Base-by-base conservation (phyloP, 352 stramenopile species). In the Pythium volutum region DNA sequence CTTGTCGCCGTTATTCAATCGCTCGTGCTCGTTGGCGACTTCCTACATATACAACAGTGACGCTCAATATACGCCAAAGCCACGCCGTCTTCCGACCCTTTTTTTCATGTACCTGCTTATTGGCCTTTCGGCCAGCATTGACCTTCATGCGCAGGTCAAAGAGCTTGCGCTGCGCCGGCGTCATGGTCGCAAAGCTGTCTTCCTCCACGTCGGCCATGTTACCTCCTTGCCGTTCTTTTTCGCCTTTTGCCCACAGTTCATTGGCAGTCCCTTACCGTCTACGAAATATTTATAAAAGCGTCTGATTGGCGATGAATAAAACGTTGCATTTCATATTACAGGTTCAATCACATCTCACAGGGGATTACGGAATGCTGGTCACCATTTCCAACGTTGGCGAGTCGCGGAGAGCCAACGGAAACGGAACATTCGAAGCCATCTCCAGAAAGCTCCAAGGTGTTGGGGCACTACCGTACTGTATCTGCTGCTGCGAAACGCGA, bases 61-160 rank as follows among this genome's bases (percentile, higher is more conserved):
- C 29, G 14, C 10, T 48, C 22, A 55, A 10, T 42, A n/a, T 22
- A 36, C 25, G 33, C 16, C 23, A 22, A 20, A 42, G 51, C 10
- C 43, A 50, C 4, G 14, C 25, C 31, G 16, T 12, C 27, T 7
- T 11, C 25, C 20, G 4, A 36, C 16, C 41, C 14, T 34, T 38
- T 22, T 31, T 16, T 39, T 18, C 38, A 45, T 63, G 9, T 27
- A 87, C 79, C 80, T 88, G 65, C 57, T 93, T 93, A 64, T 91
- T 91, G 14, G 81, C 80, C 59, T 91, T 91, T 41, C 84, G 67
- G 0, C 81, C 84, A 7, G 81, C 82, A 59, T 93, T 93, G 45
- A 91, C 81, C 64, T 91, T 89, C 84, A 93, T 93, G 39, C 84
- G 81, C 53, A 93, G 68, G 73, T 93, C 76, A 67, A 93, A 93